Conservation (phyloP, 2,329 filamentous ascomycete genomes). For the Cryoendolithus antarcticus region DNA sequence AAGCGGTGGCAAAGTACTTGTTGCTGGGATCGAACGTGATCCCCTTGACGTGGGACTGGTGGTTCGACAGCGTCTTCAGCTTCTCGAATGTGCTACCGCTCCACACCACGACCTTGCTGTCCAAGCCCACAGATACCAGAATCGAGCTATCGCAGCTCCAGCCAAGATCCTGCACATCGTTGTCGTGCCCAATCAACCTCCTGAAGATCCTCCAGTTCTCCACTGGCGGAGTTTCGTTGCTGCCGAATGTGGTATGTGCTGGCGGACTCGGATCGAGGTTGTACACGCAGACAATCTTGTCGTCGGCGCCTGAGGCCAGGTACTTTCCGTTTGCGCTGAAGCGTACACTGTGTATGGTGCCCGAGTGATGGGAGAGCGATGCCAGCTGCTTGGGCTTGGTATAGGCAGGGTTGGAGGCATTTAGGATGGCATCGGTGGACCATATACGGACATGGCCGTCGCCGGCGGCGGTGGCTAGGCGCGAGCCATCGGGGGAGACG, state of each 20-base stretch:
- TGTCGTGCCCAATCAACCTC: conserved; percentile 89
- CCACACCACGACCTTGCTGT: conserved; percentile 98
- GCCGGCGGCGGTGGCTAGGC: conserved; percentile 87
- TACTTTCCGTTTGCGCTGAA: conserved; percentile 95
- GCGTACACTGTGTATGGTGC: conserved; percentile 91
- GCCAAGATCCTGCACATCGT: conserved; percentile 93
- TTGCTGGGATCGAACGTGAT: conserved; percentile 98
- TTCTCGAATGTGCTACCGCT: conserved; percentile 97
- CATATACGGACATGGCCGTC: conserved; percentile 96
- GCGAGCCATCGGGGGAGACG: conserved; percentile 84
- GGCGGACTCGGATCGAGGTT: conserved; percentile 72
- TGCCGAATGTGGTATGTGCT: conserved; percentile 68
- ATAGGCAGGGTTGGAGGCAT: conserved; percentile 59
- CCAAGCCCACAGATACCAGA: conserved; percentile 85
- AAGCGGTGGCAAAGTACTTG: conserved; percentile 97
- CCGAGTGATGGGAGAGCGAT: conserved; percentile 96
- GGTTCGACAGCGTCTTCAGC: conserved; percentile 81
- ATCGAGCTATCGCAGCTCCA: conserved; percentile 97
- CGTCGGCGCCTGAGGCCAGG: conserved; percentile 90
- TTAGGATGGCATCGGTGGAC: conserved; percentile 89
- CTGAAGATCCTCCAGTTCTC: conserved; percentile 98
- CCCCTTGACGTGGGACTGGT: conserved; percentile 96
- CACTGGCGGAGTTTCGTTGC: conserved; percentile 76
- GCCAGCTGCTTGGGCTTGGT: conserved; percentile 81
- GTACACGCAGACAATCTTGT: conserved; percentile 98